A percentile compares a stretch with the other conserved stretches of the same genome.
Evolutionary conservation across 2,329 filamentous ascomycete species (phyloP).

Genomic region (Scorias spongiosa): DNA sequence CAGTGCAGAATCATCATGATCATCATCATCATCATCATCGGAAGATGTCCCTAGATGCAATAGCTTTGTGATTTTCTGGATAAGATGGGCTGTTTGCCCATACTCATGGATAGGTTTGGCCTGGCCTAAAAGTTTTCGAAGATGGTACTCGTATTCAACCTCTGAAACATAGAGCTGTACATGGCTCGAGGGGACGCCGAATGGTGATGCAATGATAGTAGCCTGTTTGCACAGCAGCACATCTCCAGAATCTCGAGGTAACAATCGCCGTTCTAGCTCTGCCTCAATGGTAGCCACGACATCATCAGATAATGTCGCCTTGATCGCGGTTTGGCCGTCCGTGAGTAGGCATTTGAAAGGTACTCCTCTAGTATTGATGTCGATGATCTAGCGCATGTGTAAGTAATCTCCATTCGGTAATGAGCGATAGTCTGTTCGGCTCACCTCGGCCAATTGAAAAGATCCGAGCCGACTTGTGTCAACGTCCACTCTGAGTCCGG

Average conservation of each 20-base stretch:
- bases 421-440: neutral
- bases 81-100: no score
- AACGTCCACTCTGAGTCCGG: neutral
- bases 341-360: neutral
- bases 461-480: neutral
- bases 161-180: constrained; percentile 14
- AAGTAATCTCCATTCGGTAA: neutral
- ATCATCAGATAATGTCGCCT: neutral
- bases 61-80: no score
- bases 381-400: neutral
- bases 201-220: neutral
- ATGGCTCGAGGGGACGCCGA: neutral
- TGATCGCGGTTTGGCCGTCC: neutral
- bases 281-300: neutral
- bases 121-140: constrained; percentile 10
- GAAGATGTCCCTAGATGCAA: no score
- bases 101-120: constrained; percentile 6
- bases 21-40: no score
- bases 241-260: neutral
- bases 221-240: neutral
- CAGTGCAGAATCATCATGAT: no score
- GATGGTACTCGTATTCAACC: constrained; percentile 13
- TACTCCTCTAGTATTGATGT: neutral
- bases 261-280: neutral
- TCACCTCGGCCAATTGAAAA: neutral